Conservation (phyloP, 352 stramenopile species). For the Phytophthora rubi region DNA sequence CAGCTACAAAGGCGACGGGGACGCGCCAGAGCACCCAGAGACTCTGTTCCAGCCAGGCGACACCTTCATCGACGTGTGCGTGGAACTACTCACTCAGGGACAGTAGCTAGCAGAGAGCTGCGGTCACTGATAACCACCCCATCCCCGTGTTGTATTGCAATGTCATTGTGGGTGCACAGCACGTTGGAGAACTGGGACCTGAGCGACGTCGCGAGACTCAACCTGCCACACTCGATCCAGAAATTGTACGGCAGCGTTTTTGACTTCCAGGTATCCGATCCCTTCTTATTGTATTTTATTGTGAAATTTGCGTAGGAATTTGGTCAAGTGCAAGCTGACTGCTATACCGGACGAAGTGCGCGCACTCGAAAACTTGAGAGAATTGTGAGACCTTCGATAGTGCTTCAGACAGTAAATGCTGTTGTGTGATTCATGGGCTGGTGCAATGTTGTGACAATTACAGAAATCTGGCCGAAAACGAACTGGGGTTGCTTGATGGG, state of each 20-base stretch:
- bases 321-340: constrained; percentile 58
- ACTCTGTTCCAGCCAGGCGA: constrained; percentile 55
- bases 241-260: constrained; percentile 44
- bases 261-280: neutral
- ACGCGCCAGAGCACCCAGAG: constrained; percentile 41
- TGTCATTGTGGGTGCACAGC: constrained; percentile 21
- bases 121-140: neutral
- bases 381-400: constrained; percentile 42
- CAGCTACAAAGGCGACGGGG: constrained; percentile 61
- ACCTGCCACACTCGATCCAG: constrained; percentile 55
- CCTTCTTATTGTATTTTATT: neutral
- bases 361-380: constrained; percentile 43
- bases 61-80: constrained; percentile 59
- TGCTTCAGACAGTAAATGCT: neutral
- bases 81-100: neutral
- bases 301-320: constrained; percentile 33
- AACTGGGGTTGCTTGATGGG: constrained; percentile 40
- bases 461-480: constrained; percentile 62
- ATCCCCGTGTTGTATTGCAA: neutral
- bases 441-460: neutral
- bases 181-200: constrained; percentile 74
- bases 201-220: constrained; percentile 41
- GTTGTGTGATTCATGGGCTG: neutral
- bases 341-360: constrained; percentile 50
- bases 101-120: neutral